Base-by-base conservation (phyloP, 1,284 basidiomycete species). In the Heterobasidion occidentale region DNA sequence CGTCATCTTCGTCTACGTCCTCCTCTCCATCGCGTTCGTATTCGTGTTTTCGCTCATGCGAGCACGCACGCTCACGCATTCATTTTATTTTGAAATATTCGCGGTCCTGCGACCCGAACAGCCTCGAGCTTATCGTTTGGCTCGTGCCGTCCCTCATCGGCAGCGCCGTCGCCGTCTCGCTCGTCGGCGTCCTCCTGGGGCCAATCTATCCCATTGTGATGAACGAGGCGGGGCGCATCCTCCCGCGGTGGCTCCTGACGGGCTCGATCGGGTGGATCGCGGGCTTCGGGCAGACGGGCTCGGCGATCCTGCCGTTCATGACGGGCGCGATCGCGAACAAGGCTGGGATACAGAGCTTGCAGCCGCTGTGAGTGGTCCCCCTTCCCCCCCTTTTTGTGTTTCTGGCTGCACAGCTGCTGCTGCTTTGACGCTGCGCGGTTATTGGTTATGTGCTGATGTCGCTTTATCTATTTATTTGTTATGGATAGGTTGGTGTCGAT, bases 121-220 rank as follows among this genome's bases (percentile, higher is more conserved):
- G 75, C 17, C 67, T 83, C 33, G 80, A 85, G 60, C 62, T 86
- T 52, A 67, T 81, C 36, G 69, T 86, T 36, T 85, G 84, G 84
- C 70, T 81, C 12, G 77, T 82, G 2, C 81, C 80, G 0, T 77
- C 74, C 3, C 67, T 85, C 45, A 68, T 83, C 27, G 75, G 74
- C 42, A 74, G 72, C 46, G 83, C 79, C 1, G 68, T 84, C 5
- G 73, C 77, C 4, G 75, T 85, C 15, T 74, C 78, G 1, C 65
- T 84, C 34, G 72, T 84, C 53, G 84, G 81, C 17, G 59, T 84
- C 33, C 63, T 83, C 34, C 64, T 71, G n/a, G 71, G 71, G 0
- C 83, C 81, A 0, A 75, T 82, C 64, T 84, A 77, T 60, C 80
- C 81, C 1, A 77, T 82, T 58, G 68, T 74, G 36, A 77, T 83